phyloP scores from a whole-genome alignment of 345 rosid genomes.

The Eucalyptus camaldulensis region DNA sequence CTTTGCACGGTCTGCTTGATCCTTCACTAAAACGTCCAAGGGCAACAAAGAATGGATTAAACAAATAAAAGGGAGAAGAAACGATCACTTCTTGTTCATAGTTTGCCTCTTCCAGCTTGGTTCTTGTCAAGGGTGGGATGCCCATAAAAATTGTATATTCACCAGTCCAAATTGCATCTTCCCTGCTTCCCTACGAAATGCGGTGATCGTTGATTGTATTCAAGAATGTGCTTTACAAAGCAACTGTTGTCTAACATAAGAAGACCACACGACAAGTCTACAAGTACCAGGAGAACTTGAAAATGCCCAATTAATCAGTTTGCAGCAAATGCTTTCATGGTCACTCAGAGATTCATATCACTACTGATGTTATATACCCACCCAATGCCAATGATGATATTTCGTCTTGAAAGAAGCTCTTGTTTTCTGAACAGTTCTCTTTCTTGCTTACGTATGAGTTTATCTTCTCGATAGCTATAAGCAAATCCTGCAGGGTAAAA shows the following conservation, averaged over 20 bases:
- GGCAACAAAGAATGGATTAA: neutral
- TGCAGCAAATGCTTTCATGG: neutral
- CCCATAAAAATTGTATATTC: neutral
- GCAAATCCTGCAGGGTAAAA: constrained; percentile 46
- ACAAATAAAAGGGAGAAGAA: neutral
- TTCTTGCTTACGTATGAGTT: constrained; percentile 38
- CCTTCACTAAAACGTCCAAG: neutral
- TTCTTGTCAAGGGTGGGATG: neutral
- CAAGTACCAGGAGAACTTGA: neutral
- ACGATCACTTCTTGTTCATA: neutral
- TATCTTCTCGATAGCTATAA: constrained; percentile 58
- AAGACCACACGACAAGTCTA: neutral
- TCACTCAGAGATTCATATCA: neutral
- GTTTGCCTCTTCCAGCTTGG: neutral
- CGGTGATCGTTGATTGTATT: neutral
- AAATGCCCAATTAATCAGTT: neutral
- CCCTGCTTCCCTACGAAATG: neutral
- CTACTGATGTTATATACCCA: neutral
- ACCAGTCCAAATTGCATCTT: neutral
- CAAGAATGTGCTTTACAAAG: neutral
- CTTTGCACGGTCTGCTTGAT: neutral
- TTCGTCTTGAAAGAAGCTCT: constrained; percentile 51
- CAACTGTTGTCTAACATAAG: neutral
- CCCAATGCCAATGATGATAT: constrained; percentile 56
- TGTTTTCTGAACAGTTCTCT: constrained; percentile 18